Percentiles rank a stretch among this genome's conserved stretches.
Conservation (phyloP, 768 basidiomycete species). For the Candolleomyces aberdarensis region DNA sequence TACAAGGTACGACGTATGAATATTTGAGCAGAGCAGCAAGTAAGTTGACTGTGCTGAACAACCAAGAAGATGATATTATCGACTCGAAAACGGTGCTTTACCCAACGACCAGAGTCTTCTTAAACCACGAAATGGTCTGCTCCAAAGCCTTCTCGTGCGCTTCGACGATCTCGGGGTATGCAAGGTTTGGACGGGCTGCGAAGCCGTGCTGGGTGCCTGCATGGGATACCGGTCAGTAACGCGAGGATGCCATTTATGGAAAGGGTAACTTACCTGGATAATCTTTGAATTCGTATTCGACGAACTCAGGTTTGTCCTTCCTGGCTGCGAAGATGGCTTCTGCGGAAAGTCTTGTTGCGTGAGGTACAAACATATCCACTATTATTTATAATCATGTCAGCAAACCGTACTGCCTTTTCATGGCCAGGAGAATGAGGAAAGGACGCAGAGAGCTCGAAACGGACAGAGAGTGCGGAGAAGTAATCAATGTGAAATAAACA, state of each 20-base stretch:
- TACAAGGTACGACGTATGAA: too few relatives aligned
- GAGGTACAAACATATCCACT: slow-evolving; percentile 39
- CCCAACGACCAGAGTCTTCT: slow-evolving; percentile 20
- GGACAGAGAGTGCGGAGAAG: background rate
- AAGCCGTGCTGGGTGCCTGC: slow-evolving; percentile 47
- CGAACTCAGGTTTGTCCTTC: slow-evolving; percentile 31
- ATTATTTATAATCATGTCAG: too few relatives aligned
- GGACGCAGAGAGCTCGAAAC: too few relatives aligned
- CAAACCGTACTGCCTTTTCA: too few relatives aligned
- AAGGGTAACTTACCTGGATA: slow-evolving; percentile 35
- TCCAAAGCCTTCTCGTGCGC: slow-evolving; percentile 40
- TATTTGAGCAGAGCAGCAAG: too few relatives aligned
- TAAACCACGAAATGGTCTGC: slow-evolving; percentile 44
- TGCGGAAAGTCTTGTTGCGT: slow-evolving; percentile 24
- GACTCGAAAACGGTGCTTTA: background rate
- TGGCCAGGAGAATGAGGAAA: background rate
- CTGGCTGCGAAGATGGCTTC: slow-evolving; percentile 36
- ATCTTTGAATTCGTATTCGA: slow-evolving; percentile 44
- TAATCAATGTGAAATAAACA: too few relatives aligned
- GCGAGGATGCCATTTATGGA: too few relatives aligned
- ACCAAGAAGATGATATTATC: too few relatives aligned
- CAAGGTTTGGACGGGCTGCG: slow-evolving; percentile 38
- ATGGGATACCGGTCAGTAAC: background rate
- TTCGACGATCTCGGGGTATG: slow-evolving; percentile 34
- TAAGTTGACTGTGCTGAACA: too few relatives aligned